Evolutionary conservation across 192 early-diverging fungal species (phyloP), one percentile per base, ranked within the genome.

Genomic region (Mycoemilia scoparia): DNA sequence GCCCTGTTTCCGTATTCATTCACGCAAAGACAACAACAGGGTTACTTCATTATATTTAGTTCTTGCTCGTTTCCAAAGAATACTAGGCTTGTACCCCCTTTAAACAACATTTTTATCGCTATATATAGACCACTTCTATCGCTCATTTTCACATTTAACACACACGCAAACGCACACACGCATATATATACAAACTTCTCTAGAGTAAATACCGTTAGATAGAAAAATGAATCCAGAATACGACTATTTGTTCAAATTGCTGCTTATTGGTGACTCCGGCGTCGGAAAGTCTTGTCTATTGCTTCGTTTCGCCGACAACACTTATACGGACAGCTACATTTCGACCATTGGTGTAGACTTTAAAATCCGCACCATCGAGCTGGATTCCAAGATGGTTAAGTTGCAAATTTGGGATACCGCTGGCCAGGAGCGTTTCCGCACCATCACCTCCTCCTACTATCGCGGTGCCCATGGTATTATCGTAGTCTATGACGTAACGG

Each of bases 341-440:
- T 81, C 77, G 41, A 98, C 93, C 45, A 96, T 96, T 48, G 93
- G 93, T 35, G 90, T 98, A 21, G 93, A 98, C 70, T 98, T 98
- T 58, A 96, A 93, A 87, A 96, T 96, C 57, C 79, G 89, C 47
- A 96, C 89, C 33, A 96, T 96, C 40, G 93, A 97, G 50, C 72
- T 97, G 32, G 93, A 95, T 54, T 88, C 90, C 34, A 97, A 96
- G 60, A 93, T 86, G 24, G 88, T 95, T 22, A 96, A 96, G 65
- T 69, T 95, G 29, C 89, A 93, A 57, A 93, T 96, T 75, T 93
- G 89, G 87, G 91, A 96, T 60, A 96, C 89, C 21, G 90, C 92
- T 22, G 92, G 92, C 24, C 92, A 95, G 65, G 92, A 97, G 55
- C 77, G 92, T 33, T 97, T 97, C 84, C 83, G 92, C 30, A 95